Evolutionary conservation across 148 eudicot genomes (phyloP).

Genomic region (Selenicereus undatus): DNA sequence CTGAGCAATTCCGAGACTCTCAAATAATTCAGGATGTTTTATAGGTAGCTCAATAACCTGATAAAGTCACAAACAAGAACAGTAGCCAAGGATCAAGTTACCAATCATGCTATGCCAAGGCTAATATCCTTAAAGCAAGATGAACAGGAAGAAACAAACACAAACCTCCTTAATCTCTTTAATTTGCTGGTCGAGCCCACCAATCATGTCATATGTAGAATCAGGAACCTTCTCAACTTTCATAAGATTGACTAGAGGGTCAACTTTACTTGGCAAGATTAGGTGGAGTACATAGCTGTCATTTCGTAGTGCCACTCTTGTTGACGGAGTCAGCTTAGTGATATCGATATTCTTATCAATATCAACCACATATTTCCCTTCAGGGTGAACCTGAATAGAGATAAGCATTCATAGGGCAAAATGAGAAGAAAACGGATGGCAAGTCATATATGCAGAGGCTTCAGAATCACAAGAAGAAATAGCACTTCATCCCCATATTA

Average conservation of each 20-base stretch:
- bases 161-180: slow-evolving; percentile 81
- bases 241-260: slow-evolving; percentile 81
- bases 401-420: background rate
- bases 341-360: slow-evolving; percentile 70
- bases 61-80: slow-evolving; percentile 7
- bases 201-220: slow-evolving; percentile 81
- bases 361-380: slow-evolving; percentile 82
- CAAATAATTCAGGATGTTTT: slow-evolving; percentile 75
- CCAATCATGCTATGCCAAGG: background rate
- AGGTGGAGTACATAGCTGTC: slow-evolving; percentile 78
- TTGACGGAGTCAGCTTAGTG: slow-evolving; percentile 72
- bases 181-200: slow-evolving; percentile 83
- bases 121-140: background rate
- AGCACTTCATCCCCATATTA: background rate
- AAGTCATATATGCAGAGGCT: background rate
- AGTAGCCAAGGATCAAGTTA: background rate
- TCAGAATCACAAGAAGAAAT: background rate
- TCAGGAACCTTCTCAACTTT: slow-evolving; percentile 86
- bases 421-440: background rate
- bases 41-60: slow-evolving; percentile 85
- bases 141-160: background rate
- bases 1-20: slow-evolving; percentile 86
- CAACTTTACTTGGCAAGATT: slow-evolving; percentile 76
- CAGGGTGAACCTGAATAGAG: slow-evolving; percentile 65
- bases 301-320: slow-evolving; percentile 73